phyloP scores from a whole-genome alignment of 2,329 filamentous ascomycete genomes.

The Helicocarpus griseus region DNA sequence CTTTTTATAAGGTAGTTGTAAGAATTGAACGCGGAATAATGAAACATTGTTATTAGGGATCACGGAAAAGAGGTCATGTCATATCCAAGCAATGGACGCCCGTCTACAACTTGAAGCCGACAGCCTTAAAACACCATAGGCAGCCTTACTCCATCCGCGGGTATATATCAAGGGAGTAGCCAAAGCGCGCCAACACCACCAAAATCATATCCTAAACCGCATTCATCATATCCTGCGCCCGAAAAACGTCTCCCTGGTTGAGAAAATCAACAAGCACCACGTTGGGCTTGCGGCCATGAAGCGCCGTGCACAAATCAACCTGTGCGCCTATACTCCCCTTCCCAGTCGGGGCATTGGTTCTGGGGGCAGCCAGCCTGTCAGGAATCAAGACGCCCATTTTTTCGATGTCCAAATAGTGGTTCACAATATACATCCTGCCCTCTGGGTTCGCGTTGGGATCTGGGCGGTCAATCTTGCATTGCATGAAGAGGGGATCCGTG shows the following conservation, averaged over 20 bases:
- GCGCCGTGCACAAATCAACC: slow-evolving; percentile 27
- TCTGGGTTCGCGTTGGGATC: slow-evolving; percentile 25
- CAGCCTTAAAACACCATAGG: background rate
- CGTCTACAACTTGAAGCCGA: background rate
- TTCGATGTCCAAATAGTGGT: slow-evolving; percentile 39
- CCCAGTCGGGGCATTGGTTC: slow-evolving; percentile 35
- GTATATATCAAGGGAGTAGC: background rate
- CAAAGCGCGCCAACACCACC: too few species aligned
- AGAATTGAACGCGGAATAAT: too few species aligned
- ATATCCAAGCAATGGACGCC: background rate
- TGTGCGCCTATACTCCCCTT: slow-evolving; percentile 37
- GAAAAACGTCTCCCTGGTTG: slow-evolving; percentile 35
- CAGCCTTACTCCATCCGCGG: background rate
- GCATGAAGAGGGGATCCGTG: slow-evolving; percentile 30
- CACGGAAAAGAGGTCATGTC: too few species aligned
- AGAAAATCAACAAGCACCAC: slow-evolving; percentile 38
- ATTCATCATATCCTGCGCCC: slow-evolving; percentile 32
- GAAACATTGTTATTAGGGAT: too few species aligned
- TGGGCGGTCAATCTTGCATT: slow-evolving; percentile 38
- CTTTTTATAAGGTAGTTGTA: too few species aligned
- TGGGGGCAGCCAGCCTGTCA: slow-evolving; percentile 27
- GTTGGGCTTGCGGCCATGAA: slow-evolving; percentile 32
- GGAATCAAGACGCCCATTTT: slow-evolving; percentile 35
- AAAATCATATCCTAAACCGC: slow-evolving; percentile 16
- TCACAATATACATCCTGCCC: slow-evolving; percentile 39